A percentile compares a stretch with the other conserved stretches of the same genome.
These are phyloP conservation scores for Trypanosoma theileri DNA, from an alignment of 208 protist genomes.

Conservation along the genomic window DNA sequence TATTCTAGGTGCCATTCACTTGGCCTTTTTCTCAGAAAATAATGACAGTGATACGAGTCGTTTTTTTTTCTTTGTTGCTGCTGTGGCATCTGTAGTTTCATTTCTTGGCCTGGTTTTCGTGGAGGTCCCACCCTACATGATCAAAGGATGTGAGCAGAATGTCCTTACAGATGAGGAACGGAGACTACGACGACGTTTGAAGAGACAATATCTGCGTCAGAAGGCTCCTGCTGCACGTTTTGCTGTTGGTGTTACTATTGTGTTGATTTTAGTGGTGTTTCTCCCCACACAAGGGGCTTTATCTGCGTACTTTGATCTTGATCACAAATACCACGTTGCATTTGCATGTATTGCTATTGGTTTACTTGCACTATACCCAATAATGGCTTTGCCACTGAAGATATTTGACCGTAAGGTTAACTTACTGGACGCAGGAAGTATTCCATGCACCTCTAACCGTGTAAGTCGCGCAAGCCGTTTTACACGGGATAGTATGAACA, in stretches of 20 bases:
- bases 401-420: slow-evolving; percentile 37
- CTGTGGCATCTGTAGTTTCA: slow-evolving; percentile 34
- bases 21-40: slow-evolving; percentile 61
- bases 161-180: slow-evolving; percentile 41
- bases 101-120: slow-evolving; percentile 60
- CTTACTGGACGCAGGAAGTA: neutral
- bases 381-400: slow-evolving; percentile 55
- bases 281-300: slow-evolving; percentile 55
- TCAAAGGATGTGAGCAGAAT: slow-evolving; percentile 59
- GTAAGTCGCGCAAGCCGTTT: slow-evolving; percentile 8
- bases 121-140: slow-evolving; percentile 66
- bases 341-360: slow-evolving; percentile 47
- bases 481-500: slow-evolving; percentile 3
- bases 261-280: slow-evolving; percentile 56
- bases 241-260: slow-evolving; percentile 54
- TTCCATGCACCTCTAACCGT: neutral
- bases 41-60: slow-evolving; percentile 37
- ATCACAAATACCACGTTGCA: slow-evolving; percentile 29
- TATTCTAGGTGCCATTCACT: slow-evolving; percentile 63
- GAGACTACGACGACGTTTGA: slow-evolving; percentile 35
- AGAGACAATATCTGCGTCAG: slow-evolving; percentile 58
- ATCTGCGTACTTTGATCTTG: slow-evolving; percentile 38
- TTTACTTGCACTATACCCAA: slow-evolving; percentile 32
- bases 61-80: slow-evolving; percentile 69
- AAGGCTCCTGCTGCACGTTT: slow-evolving; percentile 64